Conservation (phyloP, 768 basidiomycete species). For the Tylopilus rubrobrunneus region DNA sequence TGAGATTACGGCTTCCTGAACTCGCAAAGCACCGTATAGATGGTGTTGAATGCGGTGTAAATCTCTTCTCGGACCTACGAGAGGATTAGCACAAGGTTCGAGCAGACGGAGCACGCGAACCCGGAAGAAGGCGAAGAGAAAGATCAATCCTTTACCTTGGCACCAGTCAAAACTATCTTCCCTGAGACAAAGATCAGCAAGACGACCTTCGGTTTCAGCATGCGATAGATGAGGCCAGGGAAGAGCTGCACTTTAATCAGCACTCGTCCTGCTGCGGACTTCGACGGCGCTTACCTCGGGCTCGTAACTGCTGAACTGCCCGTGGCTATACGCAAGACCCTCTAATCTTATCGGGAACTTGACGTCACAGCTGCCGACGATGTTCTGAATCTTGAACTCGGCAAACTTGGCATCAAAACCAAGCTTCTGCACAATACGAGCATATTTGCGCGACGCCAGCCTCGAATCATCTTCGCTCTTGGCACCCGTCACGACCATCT, state of each 20-base stretch:
- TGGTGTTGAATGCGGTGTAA: constrained; percentile 98
- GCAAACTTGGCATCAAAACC: constrained; percentile 99
- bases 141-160: constrained; percentile 68
- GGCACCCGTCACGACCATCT: constrained; percentile 99
- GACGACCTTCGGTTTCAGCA: constrained; percentile 99
- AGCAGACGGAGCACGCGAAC: background rate
- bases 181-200: constrained; percentile 98
- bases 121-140: background rate
- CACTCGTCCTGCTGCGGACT: background rate
- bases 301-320: constrained; percentile 96
- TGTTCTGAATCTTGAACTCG: constrained; percentile 99
- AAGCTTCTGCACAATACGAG: constrained; percentile 98
- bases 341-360: constrained; percentile 98
- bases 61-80: constrained; percentile 95
- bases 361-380: constrained; percentile 96
- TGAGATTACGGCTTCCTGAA: constrained; percentile 72
- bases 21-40: constrained; percentile 96
- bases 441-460: constrained; percentile 96
- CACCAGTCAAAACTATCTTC: constrained; percentile 98
- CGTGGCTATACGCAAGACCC: constrained; percentile 96
- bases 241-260: constrained; percentile 60
- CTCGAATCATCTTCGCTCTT: constrained; percentile 98
- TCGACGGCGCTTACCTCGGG: constrained; percentile 69
- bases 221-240: constrained; percentile 98
- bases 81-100: constrained; percentile 41